phyloP scores from a whole-genome alignment of 1,284 basidiomycete species.

The Salmacisia buchloeana region DNA sequence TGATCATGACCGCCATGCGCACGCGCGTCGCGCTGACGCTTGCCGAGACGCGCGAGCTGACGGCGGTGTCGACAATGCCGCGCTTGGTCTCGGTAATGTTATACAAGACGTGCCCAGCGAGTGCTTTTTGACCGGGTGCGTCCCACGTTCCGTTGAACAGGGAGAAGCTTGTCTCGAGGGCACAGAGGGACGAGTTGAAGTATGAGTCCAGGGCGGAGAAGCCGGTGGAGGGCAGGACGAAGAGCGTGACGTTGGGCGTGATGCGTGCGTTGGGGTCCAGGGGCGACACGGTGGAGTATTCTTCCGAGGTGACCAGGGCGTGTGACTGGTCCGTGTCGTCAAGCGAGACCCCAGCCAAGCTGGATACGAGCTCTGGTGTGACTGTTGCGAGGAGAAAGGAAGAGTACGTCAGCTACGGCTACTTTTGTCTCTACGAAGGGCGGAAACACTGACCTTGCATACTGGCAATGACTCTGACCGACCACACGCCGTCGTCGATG shows the following conservation, averaged over 20 bases:
- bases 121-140: not conserved
- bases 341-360: slow-evolving; percentile 19
- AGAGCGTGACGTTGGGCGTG: slow-evolving; percentile 29
- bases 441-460: slow-evolving; percentile 25
- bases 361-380: slow-evolving; percentile 8
- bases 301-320: slow-evolving; percentile 45
- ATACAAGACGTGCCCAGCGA: not conserved
- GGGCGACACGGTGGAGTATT: slow-evolving; percentile 34
- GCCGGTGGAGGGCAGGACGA: slow-evolving; percentile 41
- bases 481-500: not conserved
- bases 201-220: slow-evolving; percentile 29
- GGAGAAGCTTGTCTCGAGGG: slow-evolving; percentile 31
- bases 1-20: slow-evolving; percentile 29
- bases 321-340: slow-evolving; percentile 45
- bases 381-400: not conserved
- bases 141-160: slow-evolving; percentile 13
- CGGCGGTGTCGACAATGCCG: slow-evolving; percentile 20
- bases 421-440: slow-evolving; percentile 21
- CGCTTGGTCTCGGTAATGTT: slow-evolving; percentile 33
- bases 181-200: slow-evolving; percentile 49
- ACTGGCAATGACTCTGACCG: slow-evolving; percentile 11
- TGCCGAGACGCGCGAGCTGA: slow-evolving; percentile 14
- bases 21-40: slow-evolving; percentile 11
- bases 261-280: slow-evolving; percentile 3
- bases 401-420: not conserved